phyloP scores from a whole-genome alignment of 2,329 filamentous ascomycete genomes.

The Fusarium humuli region DNA sequence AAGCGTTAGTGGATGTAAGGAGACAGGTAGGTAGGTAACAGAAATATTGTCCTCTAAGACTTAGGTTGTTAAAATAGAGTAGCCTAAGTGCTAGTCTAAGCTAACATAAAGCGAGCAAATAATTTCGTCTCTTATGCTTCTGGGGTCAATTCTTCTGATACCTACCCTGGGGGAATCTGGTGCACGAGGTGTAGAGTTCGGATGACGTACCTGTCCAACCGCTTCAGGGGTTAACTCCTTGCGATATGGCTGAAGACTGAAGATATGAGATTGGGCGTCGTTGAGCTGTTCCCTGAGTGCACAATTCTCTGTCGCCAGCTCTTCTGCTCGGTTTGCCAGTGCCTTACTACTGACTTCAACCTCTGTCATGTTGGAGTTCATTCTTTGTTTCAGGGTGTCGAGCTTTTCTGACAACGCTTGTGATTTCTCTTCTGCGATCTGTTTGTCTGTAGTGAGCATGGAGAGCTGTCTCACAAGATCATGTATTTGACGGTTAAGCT shows the following conservation, averaged over 20 bases:
- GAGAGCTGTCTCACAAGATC: slow-evolving; percentile 36
- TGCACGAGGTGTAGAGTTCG: not conserved
- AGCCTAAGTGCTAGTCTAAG: too few species aligned
- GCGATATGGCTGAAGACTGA: slow-evolving; percentile 56
- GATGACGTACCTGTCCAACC: slow-evolving; percentile 49
- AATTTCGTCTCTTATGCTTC: too few species aligned
- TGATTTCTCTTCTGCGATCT: slow-evolving; percentile 49
- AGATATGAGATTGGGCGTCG: slow-evolving; percentile 55
- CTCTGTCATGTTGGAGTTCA: slow-evolving; percentile 41
- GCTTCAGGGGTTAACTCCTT: slow-evolving; percentile 54
- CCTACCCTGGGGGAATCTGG: not conserved
- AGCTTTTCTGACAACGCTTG: slow-evolving; percentile 43
- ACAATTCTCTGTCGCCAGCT: slow-evolving; percentile 46
- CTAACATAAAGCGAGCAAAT: too few species aligned
- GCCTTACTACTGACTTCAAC: slow-evolving; percentile 42
- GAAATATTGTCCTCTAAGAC: too few species aligned
- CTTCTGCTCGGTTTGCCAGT: slow-evolving; percentile 35
- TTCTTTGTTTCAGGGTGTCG: slow-evolving; percentile 41
- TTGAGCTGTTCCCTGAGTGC: slow-evolving; percentile 48
- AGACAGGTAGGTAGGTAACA: too few species aligned
- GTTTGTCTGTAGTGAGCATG: slow-evolving; percentile 42
- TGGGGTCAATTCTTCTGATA: too few species aligned
- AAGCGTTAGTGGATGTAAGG: slow-evolving; percentile 22
- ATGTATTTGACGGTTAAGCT: slow-evolving; percentile 37
- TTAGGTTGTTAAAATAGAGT: too few species aligned